These are phyloP conservation scores for Physocladia obscura DNA, from an alignment of 192 early-diverging fungal species.

Conservation along the genomic window DNA sequence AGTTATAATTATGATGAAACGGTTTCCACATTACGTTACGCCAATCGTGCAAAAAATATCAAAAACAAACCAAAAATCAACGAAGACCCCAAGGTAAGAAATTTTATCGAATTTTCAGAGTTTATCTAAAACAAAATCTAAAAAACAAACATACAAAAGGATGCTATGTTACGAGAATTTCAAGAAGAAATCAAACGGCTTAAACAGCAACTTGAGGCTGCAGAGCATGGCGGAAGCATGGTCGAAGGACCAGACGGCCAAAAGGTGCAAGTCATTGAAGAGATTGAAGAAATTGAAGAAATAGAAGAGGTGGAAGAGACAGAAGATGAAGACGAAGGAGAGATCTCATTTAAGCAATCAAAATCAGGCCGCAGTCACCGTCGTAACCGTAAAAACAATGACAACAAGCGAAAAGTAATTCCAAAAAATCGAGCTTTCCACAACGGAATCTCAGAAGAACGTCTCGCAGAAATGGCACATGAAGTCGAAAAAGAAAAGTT, in stretches of 20 bases:
- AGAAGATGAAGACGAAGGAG: conserved; percentile 42
- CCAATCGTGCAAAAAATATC: conserved; percentile 66
- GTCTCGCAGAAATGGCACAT: conserved; percentile 44
- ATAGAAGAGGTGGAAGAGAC: conserved; percentile 57
- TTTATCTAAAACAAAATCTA: not conserved
- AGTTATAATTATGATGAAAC: conserved; percentile 69
- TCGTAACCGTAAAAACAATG: conserved; percentile 5
- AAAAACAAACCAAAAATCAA: conserved; percentile 73
- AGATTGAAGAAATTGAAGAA: conserved; percentile 53
- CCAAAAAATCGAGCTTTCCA: not conserved
- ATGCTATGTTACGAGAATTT: conserved; percentile 66
- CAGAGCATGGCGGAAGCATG: conserved; percentile 36
- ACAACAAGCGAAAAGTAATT: not conserved
- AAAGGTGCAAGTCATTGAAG: conserved; percentile 37
- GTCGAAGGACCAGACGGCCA: conserved; percentile 37
- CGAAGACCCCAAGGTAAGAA: conserved; percentile 61
- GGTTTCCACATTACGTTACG: conserved; percentile 61
- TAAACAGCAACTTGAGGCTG: conserved; percentile 53
- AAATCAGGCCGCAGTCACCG: not conserved
- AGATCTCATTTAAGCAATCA: conserved; percentile 13
- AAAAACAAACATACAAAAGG: conserved; percentile 26
- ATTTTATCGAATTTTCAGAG: conserved; percentile 3
- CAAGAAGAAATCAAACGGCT: conserved; percentile 67
- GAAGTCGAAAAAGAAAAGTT: conserved; percentile 57
- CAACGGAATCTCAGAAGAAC: conserved; percentile 32